phyloP scores from a whole-genome alignment of 2,329 filamentous ascomycete species.

The Teratosphaeria viscida region DNA sequence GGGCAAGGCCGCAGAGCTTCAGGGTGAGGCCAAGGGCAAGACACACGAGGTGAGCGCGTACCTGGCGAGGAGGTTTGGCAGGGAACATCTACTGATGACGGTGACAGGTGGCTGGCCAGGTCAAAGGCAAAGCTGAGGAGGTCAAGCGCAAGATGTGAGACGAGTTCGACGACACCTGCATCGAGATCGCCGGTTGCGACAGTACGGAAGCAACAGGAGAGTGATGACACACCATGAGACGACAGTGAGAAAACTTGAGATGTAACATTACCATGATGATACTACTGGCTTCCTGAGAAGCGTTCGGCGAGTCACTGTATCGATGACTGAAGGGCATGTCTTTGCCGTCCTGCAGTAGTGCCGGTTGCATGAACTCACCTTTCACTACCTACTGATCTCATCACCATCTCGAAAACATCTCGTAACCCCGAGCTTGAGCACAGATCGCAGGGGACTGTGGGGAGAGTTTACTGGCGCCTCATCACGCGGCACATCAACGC shows the following conservation, averaged over 20 bases:
- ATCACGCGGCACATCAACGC: too few relatives aligned
- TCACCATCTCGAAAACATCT: background rate
- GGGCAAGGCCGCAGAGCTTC: conserved; percentile 30
- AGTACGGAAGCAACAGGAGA: background rate
- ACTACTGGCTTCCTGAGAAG: background rate
- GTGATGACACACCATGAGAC: background rate
- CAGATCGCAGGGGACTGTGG: background rate
- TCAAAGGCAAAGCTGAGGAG: conserved; percentile 29
- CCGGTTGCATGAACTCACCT: background rate
- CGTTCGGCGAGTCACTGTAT: background rate
- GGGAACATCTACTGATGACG: background rate
- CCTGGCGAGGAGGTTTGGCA: background rate
- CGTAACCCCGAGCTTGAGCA: background rate
- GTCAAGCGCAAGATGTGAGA: conserved; percentile 3
- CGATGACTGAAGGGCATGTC: background rate
- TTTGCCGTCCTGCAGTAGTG: background rate
- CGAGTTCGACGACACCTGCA: background rate
- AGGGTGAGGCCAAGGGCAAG: conserved; percentile 33
- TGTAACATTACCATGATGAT: background rate
- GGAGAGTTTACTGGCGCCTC: background rate
- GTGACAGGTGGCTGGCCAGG: conserved; percentile 24
- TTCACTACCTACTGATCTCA: background rate
- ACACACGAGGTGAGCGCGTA: conserved; percentile 20
- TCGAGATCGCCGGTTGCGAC: background rate
- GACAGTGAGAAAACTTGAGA: background rate